Evolutionary conservation across 75 land plant species (phyloP), one percentile per base, ranked within the genome.

Genomic region (Larix kaempferi): DNA sequence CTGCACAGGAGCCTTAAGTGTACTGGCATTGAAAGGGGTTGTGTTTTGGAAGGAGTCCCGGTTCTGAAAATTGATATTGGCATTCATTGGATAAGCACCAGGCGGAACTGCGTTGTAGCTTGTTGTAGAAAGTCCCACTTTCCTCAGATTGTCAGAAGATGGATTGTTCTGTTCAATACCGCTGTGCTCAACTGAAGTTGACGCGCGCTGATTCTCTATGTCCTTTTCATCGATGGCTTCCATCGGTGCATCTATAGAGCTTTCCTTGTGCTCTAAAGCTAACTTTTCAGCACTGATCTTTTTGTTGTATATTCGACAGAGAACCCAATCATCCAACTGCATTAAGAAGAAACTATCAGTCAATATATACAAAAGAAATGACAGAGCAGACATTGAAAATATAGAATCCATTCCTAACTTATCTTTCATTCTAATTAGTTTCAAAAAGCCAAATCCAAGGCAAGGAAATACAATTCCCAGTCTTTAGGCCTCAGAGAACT

Each of bases 261-360:
- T 10, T 49, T 49, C 54, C 54, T 49, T 6, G 2, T 25, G 25
- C 37, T 23, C 74, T 22, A 23, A 5, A 1, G 74, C 74, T 8
- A 52, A 12, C 27, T 72, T 72, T 56, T 72, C 74, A 22, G 55
- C 55, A 23, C 74, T 52, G 74, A 44, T 52, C 52, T 72, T 72
- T 25, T 72, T 72, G 56, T 72, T 72, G 74, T 72, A 72, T 22
- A 72, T 72, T 52, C 74, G 33, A 52, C 74, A 72, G 26, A 72
- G 74, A 6, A 72, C 74, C 74, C 74, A 72, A 25, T 72, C 74
- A 72, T 72, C 74, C 74, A 72, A 72, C 74, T 72, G 74, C 74
- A 72, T n/a, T 33, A 72, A 52, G 13, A 72, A 39, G 54, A 72
- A 44, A 72, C 0, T 49, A 10, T 10, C 54, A 49, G 10, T 49